Evolutionary conservation across 768 basidiomycete species (phyloP).

Genomic region (Boletales sp.): DNA sequence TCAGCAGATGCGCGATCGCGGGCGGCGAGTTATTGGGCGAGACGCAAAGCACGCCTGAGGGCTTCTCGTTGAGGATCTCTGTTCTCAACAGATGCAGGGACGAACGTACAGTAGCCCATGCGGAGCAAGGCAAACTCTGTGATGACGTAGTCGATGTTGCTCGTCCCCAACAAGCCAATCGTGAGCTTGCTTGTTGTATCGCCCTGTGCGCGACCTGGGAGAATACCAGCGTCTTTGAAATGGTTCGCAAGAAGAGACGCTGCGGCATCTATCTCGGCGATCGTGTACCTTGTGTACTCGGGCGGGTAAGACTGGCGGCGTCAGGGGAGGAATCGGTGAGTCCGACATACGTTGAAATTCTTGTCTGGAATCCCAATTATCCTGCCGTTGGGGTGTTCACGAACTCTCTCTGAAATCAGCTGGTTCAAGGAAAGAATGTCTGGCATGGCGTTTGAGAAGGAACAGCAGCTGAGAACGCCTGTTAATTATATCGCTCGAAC

Average conservation of each 20-base stretch:
- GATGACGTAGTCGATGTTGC: slow-evolving; percentile 26
- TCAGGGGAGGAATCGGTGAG: too few species aligned
- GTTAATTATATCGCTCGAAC: too few species aligned
- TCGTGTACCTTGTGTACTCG: slow-evolving; percentile 26
- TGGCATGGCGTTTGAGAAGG: slow-evolving; percentile 10
- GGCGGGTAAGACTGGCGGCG: too few species aligned
- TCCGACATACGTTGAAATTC: slow-evolving; percentile 11
- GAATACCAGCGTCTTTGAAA: slow-evolving; percentile 12
- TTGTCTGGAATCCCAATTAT: slow-evolving; percentile 26
- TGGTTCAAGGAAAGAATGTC: slow-evolving; percentile 27
- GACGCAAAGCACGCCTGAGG: slow-evolving; percentile 31
- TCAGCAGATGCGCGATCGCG: slow-evolving; percentile 44
- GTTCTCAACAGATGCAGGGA: neutral
- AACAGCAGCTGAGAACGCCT: too few species aligned
- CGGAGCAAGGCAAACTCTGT: slow-evolving; percentile 25
- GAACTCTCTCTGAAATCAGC: slow-evolving; percentile 19
- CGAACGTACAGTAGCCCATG: slow-evolving; percentile 28
- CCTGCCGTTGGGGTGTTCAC: slow-evolving; percentile 17
- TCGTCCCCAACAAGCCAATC: slow-evolving; percentile 24
- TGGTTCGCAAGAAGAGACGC: slow-evolving; percentile 27
- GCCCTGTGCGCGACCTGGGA: slow-evolving; percentile 23
- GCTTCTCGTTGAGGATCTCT: neutral
- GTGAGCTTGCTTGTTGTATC: slow-evolving; percentile 24
- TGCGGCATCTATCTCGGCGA: slow-evolving; percentile 21
- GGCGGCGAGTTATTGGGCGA: slow-evolving; percentile 45